Base-by-base conservation (phyloP, 257 asterid genomes). In the Anisodus tanguticus region DNA sequence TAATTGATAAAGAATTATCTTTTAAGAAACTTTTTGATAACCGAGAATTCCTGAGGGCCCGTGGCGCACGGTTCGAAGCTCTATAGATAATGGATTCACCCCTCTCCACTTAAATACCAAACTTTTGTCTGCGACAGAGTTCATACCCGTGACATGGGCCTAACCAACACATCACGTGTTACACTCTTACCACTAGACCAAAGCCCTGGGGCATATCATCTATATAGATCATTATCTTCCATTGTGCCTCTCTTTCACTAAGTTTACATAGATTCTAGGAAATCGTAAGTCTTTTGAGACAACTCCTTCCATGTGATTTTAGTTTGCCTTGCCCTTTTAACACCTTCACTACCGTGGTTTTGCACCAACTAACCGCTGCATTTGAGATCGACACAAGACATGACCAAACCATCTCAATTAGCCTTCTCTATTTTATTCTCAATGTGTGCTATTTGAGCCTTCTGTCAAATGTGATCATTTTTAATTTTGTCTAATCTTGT, bases 281-380 rank as follows among this genome's bases (percentile, higher is more conserved):
- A 22, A 45, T 45, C 2, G 2, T 13, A 31, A 2, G 6, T 45
- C 26, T 45, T 10, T 22, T 4, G 3, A 47, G 59, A 49, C 15
- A 19, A 72, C 41, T 72, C 41, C 59, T 72, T 72, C 43, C 80
- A 72, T n/a, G 39, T 71, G 39, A 71, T 45, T 71, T 9, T 71
- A 71, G 11, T 19, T 45, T 49, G 39, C 39, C 39, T 71, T 4
- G 79, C 37, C 59, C 80, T 47, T 19, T 72, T 19, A 72, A 8
- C 11, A 72, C 80, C 47, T 71, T n/a, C n/a, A 3, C 60, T 72
- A 47, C 41, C 80, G n/a, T 19, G 41, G 59, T 47, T 72, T 72
- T 54, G 35, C 59, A 31, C 80, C 59, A 47, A 72, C 6, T 2
- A 47, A 47, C n/a, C 13, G 80, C 17, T 47, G 60, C 11, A 47